phyloP scores from a whole-genome alignment of 371 early-diverging fungal genomes.

The Smittium mucronatum region DNA sequence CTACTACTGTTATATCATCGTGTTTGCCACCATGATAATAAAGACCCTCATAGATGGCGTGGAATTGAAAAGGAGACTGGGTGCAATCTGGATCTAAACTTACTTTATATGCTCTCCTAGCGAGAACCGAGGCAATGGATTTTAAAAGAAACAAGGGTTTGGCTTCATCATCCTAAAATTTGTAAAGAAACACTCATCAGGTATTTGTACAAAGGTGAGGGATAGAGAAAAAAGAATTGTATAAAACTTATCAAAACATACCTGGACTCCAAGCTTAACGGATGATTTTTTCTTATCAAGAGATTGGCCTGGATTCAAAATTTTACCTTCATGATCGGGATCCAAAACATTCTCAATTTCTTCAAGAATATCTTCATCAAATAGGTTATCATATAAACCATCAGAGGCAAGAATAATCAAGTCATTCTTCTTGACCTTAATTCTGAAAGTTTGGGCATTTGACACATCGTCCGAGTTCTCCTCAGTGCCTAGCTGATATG shows the following conservation, averaged over 20 bases:
- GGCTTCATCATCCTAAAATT: neutral
- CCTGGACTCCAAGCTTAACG: too few species aligned
- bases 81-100: conserved; percentile 62
- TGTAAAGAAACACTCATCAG: neutral
- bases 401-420: conserved; percentile 64
- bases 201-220: neutral
- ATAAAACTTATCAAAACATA: too few species aligned
- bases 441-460: conserved; percentile 60
- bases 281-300: too few species aligned
- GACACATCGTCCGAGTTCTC: conserved; percentile 47
- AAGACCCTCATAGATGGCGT: conserved; percentile 37
- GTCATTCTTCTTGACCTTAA: conserved; percentile 67
- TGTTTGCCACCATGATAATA: conserved; percentile 37
- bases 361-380: conserved; percentile 65
- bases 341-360: conserved; percentile 46
- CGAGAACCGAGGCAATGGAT: conserved; percentile 53
- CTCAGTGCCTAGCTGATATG: conserved; percentile 61
- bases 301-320: conserved; percentile 11
- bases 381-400: conserved; percentile 70
- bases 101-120: conserved; percentile 55
- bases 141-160: too few species aligned
- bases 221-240: neutral
- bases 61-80: conserved; percentile 74
- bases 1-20: conserved; percentile 34
- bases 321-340: conserved; percentile 18